Percentiles rank a stretch among this genome's conserved stretches.
Conservation (phyloP, 805 yeast species). For the Cephaloascus fragrans region DNA sequence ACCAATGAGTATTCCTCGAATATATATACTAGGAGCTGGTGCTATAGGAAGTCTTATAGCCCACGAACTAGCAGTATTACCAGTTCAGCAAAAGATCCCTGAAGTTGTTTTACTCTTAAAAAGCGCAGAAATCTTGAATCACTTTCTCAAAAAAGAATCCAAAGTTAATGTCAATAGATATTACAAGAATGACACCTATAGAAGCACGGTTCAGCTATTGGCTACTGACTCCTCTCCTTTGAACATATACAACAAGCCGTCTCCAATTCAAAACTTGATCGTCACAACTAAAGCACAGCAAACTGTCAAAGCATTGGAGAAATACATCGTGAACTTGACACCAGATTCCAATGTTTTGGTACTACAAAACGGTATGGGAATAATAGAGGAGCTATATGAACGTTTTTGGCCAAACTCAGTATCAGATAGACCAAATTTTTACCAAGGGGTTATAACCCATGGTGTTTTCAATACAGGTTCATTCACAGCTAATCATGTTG, state of each 20-base stretch:
- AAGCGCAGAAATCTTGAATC: conserved; percentile 27
- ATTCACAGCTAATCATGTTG: conserved; percentile 56
- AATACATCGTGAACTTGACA: conserved; percentile 39
- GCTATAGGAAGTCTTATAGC: conserved; percentile 43
- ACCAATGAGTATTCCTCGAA: conserved; percentile 15
- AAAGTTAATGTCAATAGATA: conserved; percentile 17
- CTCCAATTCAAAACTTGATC: conserved; percentile 44
- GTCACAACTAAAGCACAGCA: conserved; percentile 77
- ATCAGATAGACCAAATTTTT: conserved; percentile 42
- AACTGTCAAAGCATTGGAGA: conserved; percentile 52
- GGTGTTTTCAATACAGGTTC: conserved; percentile 54
- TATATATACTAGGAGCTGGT: conserved; percentile 43
- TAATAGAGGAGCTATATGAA: conserved; percentile 38
- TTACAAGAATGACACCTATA: conserved; percentile 8
- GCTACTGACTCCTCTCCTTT: not conserved
- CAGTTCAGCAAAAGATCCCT: conserved; percentile 24
- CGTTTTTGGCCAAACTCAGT: conserved; percentile 40
- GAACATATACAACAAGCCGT: conserved; percentile 1
- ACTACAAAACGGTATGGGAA: conserved; percentile 85
- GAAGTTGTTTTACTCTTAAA: conserved; percentile 30
- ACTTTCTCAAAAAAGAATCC: conserved; percentile 30
- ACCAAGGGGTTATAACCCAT: conserved; percentile 74
- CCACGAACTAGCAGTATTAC: conserved; percentile 27
- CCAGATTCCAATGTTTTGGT: conserved; percentile 48
- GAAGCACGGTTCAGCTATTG: conserved; percentile 2